phyloP scores from a whole-genome alignment of 1,284 basidiomycete genomes.

The Hemileia vastatrix region DNA sequence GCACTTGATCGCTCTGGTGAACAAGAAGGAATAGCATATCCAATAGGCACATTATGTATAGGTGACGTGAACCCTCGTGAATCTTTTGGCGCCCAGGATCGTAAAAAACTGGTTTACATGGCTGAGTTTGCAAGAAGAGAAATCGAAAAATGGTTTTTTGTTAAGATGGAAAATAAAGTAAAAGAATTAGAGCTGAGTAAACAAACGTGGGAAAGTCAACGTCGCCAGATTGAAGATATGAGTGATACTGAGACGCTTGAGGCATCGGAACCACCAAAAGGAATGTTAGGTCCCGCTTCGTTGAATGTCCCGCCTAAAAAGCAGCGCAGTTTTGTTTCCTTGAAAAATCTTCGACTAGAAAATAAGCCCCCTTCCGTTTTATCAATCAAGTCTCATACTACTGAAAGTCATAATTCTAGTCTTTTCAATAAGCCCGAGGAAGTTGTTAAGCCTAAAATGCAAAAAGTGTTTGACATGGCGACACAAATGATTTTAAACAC shows the following conservation, averaged over 20 bases:
- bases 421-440: conserved; percentile 27
- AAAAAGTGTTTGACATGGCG: conserved; percentile 34
- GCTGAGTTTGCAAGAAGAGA: conserved; percentile 16
- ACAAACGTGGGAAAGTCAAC: conserved; percentile 1
- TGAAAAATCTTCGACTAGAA: too few species aligned
- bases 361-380: too few species aligned
- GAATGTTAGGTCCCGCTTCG: too few species aligned
- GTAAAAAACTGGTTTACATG: conserved; percentile 17
- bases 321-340: too few species aligned
- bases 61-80: conserved; percentile 7
- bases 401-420: too few species aligned
- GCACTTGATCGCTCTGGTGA: conserved; percentile 10
- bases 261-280: too few species aligned
- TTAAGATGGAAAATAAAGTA: conserved; percentile 15
- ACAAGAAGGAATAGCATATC: conserved; percentile 9
- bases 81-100: conserved; percentile 13
- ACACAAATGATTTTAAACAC: conserved; percentile 29
- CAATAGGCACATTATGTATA: conserved; percentile 19
- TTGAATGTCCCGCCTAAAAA: too few species aligned
- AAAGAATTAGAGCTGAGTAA: neutral
- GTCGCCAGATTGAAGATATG: too few species aligned
- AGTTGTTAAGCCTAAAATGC: conserved; percentile 23
- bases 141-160: conserved; percentile 13
- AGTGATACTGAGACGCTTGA: too few species aligned
- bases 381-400: too few species aligned